phyloP scores from a whole-genome alignment of 2,329 filamentous ascomycete species.

The Incumbomyces lentus region DNA sequence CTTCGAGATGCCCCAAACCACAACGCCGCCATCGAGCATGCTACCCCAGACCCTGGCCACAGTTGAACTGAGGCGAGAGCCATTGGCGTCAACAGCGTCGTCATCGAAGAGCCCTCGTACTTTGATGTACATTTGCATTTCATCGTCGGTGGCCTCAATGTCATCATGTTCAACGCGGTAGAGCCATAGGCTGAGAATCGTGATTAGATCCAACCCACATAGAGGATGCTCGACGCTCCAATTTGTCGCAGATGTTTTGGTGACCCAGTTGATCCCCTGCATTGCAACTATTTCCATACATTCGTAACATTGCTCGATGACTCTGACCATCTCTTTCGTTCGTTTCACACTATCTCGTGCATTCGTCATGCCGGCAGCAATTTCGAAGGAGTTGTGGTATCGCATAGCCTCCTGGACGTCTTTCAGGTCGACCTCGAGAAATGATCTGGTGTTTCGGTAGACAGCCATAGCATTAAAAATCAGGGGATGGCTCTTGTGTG shows the following conservation, averaged over 20 bases:
- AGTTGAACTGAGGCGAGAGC: slow-evolving; percentile 80
- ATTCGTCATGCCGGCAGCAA: slow-evolving; percentile 90
- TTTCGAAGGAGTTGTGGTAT: slow-evolving; percentile 95
- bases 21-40: slow-evolving; percentile 96
- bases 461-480: slow-evolving; percentile 98
- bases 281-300: slow-evolving; percentile 92
- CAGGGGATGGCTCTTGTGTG: slow-evolving; percentile 89
- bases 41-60: slow-evolving; percentile 93
- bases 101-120: slow-evolving; percentile 57
- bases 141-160: slow-evolving; percentile 74
- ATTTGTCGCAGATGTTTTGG: slow-evolving; percentile 93
- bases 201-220: slow-evolving; percentile 93
- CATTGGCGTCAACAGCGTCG: slow-evolving; percentile 72
- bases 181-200: slow-evolving; percentile 94
- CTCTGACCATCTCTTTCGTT: slow-evolving; percentile 94
- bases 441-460: slow-evolving; percentile 85
- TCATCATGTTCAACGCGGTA: slow-evolving; percentile 99
- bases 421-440: slow-evolving; percentile 91
- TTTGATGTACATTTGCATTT: slow-evolving; percentile 71
- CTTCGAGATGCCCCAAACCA: slow-evolving; percentile 49
- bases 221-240: slow-evolving; percentile 98
- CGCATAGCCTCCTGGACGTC: slow-evolving; percentile 90
- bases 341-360: slow-evolving; percentile 90
- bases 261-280: slow-evolving; percentile 94
- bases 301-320: slow-evolving; percentile 94